A percentile compares a stretch with the other conserved stretches of the same genome.
phyloP scores from a whole-genome alignment of 2,329 filamentous ascomycete genomes.

The Neopestalotiopsis sp. region DNA sequence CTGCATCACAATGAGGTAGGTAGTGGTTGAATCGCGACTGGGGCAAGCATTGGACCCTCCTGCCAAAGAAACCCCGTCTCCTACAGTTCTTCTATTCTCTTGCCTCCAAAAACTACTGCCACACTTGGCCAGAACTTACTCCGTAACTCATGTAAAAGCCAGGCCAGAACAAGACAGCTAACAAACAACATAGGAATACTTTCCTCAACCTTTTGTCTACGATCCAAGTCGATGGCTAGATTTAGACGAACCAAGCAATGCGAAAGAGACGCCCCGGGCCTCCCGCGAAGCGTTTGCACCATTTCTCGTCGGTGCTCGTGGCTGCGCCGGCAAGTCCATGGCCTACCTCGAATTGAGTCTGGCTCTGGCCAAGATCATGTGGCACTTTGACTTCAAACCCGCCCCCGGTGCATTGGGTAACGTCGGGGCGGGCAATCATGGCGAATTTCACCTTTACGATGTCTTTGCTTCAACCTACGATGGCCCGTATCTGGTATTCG shows the following conservation, averaged over 20 bases:
- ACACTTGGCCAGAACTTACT: too few species aligned
- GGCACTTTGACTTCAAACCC: conserved; percentile 22
- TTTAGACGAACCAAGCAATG: not conserved
- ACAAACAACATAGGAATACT: not conserved
- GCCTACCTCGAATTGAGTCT: conserved; percentile 29
- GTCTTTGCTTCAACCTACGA: not conserved
- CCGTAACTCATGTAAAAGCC: too few species aligned
- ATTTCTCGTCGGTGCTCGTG: conserved; percentile 40
- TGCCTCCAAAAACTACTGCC: too few species aligned
- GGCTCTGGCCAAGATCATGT: conserved; percentile 25
- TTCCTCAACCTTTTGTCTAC: not conserved
- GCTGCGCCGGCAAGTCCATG: conserved; percentile 39
- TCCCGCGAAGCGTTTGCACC: conserved; percentile 29
- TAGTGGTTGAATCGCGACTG: too few species aligned
- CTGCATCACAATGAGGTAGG: conserved; percentile 38
- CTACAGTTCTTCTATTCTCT: too few species aligned
- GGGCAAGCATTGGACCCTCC: too few species aligned
- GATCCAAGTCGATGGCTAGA: not conserved
- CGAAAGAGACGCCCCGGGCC: not conserved
- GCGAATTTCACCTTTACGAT: not conserved
- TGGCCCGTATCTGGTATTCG: not conserved
- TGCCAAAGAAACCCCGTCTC: too few species aligned
- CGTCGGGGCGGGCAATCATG: not conserved
- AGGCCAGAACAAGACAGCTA: not conserved
- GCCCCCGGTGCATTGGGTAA: not conserved